phyloP scores from a whole-genome alignment of 2,329 filamentous ascomycete genomes.

The Remersonia thermophila region DNA sequence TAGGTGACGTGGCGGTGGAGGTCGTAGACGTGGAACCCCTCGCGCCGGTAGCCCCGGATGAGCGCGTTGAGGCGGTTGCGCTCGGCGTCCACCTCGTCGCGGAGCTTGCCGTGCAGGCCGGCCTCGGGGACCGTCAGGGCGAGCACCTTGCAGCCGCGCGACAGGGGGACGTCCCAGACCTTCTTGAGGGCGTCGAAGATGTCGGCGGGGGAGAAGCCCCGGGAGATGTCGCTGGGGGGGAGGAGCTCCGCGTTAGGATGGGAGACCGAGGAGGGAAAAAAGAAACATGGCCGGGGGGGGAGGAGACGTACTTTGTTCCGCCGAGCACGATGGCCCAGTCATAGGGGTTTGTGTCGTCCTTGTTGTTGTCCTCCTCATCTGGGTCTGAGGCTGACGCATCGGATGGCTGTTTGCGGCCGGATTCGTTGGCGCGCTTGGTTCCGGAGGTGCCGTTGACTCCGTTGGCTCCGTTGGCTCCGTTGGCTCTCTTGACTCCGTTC shows the following conservation, averaged over 20 bases:
- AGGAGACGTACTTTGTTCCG: conserved; percentile 40
- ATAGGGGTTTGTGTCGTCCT: conserved; percentile 20
- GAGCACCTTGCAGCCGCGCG: conserved; percentile 41
- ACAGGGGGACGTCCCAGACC: conserved; percentile 38
- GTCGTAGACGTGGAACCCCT: conserved; percentile 44
- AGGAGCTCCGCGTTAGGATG: not conserved
- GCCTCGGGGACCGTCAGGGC: conserved; percentile 52
- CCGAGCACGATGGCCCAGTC: conserved; percentile 54
- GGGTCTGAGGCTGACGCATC: no score
- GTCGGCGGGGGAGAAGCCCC: conserved; percentile 23
- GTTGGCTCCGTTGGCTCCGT: no score
- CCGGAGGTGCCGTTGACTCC: no score
- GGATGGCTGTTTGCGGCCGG: no score
- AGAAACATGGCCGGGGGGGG: no score
- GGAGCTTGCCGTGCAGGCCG: conserved; percentile 11
- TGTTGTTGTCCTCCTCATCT: no score
- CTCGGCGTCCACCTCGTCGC: conserved; percentile 20
- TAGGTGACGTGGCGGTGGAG: conserved; percentile 43
- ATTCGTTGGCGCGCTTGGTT: no score
- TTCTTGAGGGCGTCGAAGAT: conserved; percentile 38
- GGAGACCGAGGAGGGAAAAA: not conserved
- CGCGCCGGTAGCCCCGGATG: conserved; percentile 37
- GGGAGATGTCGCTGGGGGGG: conserved; percentile 37
- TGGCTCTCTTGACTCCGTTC: no score
- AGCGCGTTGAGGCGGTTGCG: conserved; percentile 38